Percentiles rank a stretch among this genome's conserved stretches.
Conservation (phyloP, 2,329 filamentous ascomycete species). For the Corinectria fuckeliana region DNA sequence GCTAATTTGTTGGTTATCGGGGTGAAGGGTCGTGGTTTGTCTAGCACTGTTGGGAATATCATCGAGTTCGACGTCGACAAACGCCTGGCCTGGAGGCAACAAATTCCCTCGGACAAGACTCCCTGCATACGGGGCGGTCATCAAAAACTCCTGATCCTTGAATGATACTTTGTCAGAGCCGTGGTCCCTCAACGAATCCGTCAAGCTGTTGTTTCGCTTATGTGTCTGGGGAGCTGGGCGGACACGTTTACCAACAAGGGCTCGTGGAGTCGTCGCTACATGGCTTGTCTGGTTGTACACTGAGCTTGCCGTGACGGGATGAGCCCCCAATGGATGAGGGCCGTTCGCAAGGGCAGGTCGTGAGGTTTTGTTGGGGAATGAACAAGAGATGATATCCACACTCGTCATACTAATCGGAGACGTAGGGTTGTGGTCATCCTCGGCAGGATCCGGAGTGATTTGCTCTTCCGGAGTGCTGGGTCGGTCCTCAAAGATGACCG, state of each 20-base stretch:
- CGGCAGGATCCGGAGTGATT: slow-evolving; percentile 27
- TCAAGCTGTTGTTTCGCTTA: slow-evolving; percentile 86
- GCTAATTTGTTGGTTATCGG: slow-evolving; percentile 45
- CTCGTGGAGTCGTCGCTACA: slow-evolving; percentile 64
- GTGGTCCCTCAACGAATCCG: slow-evolving; percentile 80
- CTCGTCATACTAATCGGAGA: slow-evolving; percentile 66
- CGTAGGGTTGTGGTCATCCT: slow-evolving; percentile 29
- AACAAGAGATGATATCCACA: slow-evolving; percentile 68
- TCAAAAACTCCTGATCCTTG: slow-evolving; percentile 63
- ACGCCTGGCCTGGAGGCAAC: slow-evolving; percentile 81
- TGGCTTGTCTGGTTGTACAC: slow-evolving; percentile 55
- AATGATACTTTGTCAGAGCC: slow-evolving; percentile 57
- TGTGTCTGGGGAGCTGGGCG: slow-evolving; percentile 65
- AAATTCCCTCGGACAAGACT: slow-evolving; percentile 88
- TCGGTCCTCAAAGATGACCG: slow-evolving; percentile 51
- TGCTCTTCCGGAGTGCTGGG: slow-evolving; percentile 56
- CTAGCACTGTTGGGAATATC: slow-evolving; percentile 54
- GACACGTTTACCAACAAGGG: slow-evolving; percentile 64
- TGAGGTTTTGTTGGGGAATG: slow-evolving; percentile 62
- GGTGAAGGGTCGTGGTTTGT: slow-evolving; percentile 61
- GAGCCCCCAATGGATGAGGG: slow-evolving; percentile 56
- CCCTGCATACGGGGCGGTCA: slow-evolving; percentile 74
- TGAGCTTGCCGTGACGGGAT: slow-evolving; percentile 62
- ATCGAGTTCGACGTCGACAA: slow-evolving; percentile 71
- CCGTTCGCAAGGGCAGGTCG: slow-evolving; percentile 48